phyloP scores from a whole-genome alignment of 169 alveolate genomes.

The Cryptosporidium baileyi region DNA sequence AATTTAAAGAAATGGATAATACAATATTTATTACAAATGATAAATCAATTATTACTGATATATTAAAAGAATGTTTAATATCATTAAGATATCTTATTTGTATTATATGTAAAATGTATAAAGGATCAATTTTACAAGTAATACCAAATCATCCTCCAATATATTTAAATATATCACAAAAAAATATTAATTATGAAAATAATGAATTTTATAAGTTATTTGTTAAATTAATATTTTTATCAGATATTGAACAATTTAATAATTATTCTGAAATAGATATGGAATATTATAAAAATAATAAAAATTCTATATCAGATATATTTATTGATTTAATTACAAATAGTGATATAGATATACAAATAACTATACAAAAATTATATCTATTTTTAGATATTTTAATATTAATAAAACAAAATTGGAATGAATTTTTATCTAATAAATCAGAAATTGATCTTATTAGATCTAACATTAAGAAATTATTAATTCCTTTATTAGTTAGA shows the following conservation, averaged over 20 bases:
- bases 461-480: constrained; percentile 12
- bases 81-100: constrained; percentile 59
- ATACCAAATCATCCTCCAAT: constrained; percentile 60
- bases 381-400: constrained; percentile 41
- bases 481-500: constrained; percentile 38
- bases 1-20: not conserved
- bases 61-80: constrained; percentile 32
- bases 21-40: not conserved
- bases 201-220: not conserved
- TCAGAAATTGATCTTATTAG: not conserved
- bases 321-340: constrained; percentile 46
- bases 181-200: not conserved
- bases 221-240: not conserved
- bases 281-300: not conserved
- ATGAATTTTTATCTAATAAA: not conserved
- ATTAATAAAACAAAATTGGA: constrained; percentile 29
- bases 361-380: constrained; percentile 20
- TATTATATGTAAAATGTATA: not conserved
- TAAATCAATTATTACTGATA: not conserved
- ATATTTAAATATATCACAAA: not conserved
- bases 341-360: not conserved
- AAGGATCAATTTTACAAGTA: not conserved
- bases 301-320: not conserved
- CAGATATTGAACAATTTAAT: not conserved
- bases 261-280: not conserved